A percentile compares a stretch with the other conserved stretches of the same genome.
Evolutionary conservation across 768 basidiomycete genomes (phyloP).

Genomic region (Naganishia kalamii): DNA sequence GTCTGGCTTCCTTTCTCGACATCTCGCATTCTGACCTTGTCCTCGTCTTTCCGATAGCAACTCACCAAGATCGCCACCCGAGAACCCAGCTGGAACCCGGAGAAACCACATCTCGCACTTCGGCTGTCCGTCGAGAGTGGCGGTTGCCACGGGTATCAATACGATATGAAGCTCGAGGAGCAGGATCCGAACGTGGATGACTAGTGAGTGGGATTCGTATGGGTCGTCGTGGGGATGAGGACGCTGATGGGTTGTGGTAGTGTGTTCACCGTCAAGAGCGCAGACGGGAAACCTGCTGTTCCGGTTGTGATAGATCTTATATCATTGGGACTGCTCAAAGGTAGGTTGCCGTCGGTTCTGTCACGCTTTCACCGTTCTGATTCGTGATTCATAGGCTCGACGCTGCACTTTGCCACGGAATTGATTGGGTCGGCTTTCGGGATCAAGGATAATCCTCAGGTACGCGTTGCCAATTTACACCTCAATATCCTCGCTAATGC

Average conservation of each 20-base stretch:
- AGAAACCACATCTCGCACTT: conserved; percentile 61
- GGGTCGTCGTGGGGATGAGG: background rate
- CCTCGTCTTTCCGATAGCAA: conserved; percentile 67
- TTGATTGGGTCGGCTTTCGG: conserved; percentile 89
- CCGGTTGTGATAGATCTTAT: conserved; percentile 72
- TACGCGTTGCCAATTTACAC: background rate
- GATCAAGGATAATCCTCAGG: conserved; percentile 72
- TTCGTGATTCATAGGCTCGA: conserved; percentile 53
- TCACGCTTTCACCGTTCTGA: background rate
- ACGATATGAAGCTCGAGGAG: conserved; percentile 76
- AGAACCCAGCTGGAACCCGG: conserved; percentile 45
- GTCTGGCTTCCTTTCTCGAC: background rate
- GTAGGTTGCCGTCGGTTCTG: conserved; percentile 22
- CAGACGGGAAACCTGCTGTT: conserved; percentile 35
- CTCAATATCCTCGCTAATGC: background rate
- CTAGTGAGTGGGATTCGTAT: conserved; percentile 59
- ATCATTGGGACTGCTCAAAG: conserved; percentile 76
- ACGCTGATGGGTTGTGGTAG: background rate
- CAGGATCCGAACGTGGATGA: conserved; percentile 60
- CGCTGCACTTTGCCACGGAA: conserved; percentile 85
- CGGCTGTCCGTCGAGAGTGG: conserved; percentile 84
- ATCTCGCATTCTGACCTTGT: no score
- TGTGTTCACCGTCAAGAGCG: conserved; percentile 47
- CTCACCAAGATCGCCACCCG: conserved; percentile 62
- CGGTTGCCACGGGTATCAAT: conserved; percentile 96